Evolutionary conservation across 306 rosid species (phyloP).

Genomic region (Cicer bijugum): DNA sequence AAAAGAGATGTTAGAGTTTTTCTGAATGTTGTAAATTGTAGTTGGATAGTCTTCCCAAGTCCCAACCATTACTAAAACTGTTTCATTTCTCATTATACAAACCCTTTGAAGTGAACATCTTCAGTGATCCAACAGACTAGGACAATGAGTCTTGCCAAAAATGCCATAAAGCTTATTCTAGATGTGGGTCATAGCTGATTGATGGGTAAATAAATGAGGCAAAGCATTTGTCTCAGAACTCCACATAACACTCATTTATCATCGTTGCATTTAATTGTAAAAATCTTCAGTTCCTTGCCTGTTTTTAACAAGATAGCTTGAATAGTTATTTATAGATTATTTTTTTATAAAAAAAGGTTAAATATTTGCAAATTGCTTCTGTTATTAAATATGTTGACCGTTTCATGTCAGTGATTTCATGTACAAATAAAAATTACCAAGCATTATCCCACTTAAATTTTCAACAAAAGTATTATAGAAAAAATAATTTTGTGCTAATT

Average conservation of each 20-base stretch:
- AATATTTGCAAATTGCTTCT: not conserved
- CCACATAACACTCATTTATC: too few relatives aligned
- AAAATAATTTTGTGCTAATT: constrained; percentile 28
- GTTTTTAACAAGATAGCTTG: not conserved
- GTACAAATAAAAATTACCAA: not conserved
- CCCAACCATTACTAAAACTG: too few relatives aligned
- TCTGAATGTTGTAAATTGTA: constrained; percentile 1
- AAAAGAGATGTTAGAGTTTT: constrained; percentile 2
- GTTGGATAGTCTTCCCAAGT: not conserved
- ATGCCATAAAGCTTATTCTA: too few relatives aligned
- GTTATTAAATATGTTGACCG: constrained; percentile 2
- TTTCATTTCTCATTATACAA: too few relatives aligned
- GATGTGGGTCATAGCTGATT: too few relatives aligned
- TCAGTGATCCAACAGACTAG: too few relatives aligned
- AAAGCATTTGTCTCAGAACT: too few relatives aligned
- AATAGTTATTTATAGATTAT: not conserved
- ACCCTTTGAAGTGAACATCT: too few relatives aligned
- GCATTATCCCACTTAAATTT: constrained; percentile 13
- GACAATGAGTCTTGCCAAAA: too few relatives aligned
- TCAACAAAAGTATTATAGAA: constrained; percentile 11
- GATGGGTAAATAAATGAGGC: too few relatives aligned
- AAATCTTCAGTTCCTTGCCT: not conserved
- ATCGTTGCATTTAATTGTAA: not conserved
- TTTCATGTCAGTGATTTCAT: constrained; percentile 29
- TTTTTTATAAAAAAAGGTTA: not conserved